A percentile compares a stretch with the other conserved stretches of the same genome.
These are phyloP conservation scores for Colletotrichum sp. DNA, from an alignment of 2,329 filamentous ascomycete genomes.

Conservation along the genomic window DNA sequence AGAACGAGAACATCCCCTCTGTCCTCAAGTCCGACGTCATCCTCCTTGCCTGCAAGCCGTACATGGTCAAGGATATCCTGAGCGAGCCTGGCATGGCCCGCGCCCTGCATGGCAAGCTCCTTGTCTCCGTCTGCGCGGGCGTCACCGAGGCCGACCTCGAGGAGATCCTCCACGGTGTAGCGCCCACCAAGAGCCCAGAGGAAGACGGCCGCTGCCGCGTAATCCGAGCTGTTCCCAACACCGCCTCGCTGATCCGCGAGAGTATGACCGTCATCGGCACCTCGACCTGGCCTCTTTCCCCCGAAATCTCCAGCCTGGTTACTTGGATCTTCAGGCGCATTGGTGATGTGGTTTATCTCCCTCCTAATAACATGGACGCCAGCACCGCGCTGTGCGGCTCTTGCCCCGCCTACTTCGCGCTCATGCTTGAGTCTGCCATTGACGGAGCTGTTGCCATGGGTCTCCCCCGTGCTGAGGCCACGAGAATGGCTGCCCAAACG, in stretches of 20 bases:
- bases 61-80: conserved; percentile 74
- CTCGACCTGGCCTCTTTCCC: conserved; percentile 60
- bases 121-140: conserved; percentile 83
- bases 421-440: conserved; percentile 77
- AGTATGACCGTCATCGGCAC: conserved; percentile 82
- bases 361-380: conserved; percentile 72
- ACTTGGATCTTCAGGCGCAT: conserved; percentile 81
- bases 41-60: conserved; percentile 81
- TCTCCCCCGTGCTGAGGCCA: conserved; percentile 73
- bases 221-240: conserved; percentile 86
- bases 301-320: conserved; percentile 60
- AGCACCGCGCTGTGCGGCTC: conserved; percentile 77
- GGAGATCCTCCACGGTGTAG: conserved; percentile 62
- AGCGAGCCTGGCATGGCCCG: conserved; percentile 70
- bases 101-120: conserved; percentile 78
- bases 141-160: conserved; percentile 74
- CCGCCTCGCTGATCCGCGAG: conserved; percentile 77
- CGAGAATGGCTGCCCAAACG: conserved; percentile 79
- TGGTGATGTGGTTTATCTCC: conserved; percentile 72
- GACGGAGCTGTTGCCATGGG: conserved; percentile 84
- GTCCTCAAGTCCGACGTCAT: conserved; percentile 74
- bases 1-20: conserved; percentile 74
- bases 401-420: conserved; percentile 76
- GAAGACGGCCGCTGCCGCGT: conserved; percentile 63
- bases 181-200: conserved; percentile 50